Percentiles rank a stretch among this genome's conserved stretches.
Evolutionary conservation across 352 stramenopile genomes (phyloP).

Genomic region (Phytopythium cucurbitacearum): DNA sequence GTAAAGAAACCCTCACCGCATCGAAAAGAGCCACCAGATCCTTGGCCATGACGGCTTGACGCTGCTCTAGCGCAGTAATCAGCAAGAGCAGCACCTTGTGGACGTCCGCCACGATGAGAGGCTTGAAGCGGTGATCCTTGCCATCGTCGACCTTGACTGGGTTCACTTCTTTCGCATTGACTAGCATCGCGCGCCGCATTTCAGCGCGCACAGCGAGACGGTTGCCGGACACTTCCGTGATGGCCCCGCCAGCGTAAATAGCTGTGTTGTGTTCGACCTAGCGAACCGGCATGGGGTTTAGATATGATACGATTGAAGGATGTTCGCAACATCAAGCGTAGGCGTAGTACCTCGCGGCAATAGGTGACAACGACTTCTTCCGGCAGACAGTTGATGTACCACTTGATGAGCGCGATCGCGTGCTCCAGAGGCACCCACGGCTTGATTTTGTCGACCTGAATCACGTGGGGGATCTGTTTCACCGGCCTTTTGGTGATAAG

Average conservation of each 20-base stretch:
- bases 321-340: not conserved
- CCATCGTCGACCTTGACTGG: not conserved
- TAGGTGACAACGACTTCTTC: conserved; percentile 52
- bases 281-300: not conserved
- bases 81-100: conserved; percentile 56
- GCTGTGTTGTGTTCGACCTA: conserved; percentile 65
- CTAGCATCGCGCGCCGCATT: conserved; percentile 68
- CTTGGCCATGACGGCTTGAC: conserved; percentile 41
- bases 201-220: conserved; percentile 61
- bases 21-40: conserved; percentile 55
- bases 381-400: conserved; percentile 56
- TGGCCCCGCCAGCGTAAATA: conserved; percentile 41
- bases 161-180: conserved; percentile 5
- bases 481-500: not conserved
- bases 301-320: not conserved
- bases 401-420: conserved; percentile 48
- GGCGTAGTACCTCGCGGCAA: conserved; percentile 44
- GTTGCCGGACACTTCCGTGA: conserved; percentile 59
- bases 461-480: conserved; percentile 22
- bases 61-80: conserved; percentile 55
- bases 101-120: conserved; percentile 51
- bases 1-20: conserved; percentile 15
- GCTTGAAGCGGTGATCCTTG: conserved; percentile 13
- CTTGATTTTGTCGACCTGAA: conserved; percentile 45
- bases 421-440: conserved; percentile 68